Percentiles rank a stretch among this genome's conserved stretches.
These are phyloP conservation scores for Ashbya aceris DNA, from an alignment of 1,139 yeast species.

Conservation along the genomic window DNA sequence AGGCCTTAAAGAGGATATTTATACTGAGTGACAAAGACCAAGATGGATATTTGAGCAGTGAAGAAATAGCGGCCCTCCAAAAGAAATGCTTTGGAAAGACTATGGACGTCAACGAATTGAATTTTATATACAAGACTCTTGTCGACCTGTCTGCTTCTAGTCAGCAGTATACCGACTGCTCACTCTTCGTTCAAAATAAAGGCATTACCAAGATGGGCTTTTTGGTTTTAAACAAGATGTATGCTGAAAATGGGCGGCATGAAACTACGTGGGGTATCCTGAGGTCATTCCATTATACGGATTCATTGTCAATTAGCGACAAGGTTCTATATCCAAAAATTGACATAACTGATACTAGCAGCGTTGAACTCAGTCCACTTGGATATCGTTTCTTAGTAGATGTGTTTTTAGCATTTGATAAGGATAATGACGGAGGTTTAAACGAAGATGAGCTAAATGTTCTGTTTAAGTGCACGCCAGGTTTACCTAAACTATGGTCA, in stretches of 20 bases:
- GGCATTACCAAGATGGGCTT: conserved; percentile 76
- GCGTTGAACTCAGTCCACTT: conserved; percentile 87
- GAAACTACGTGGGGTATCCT: conserved; percentile 95
- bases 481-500: conserved; percentile 78
- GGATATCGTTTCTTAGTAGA: conserved; percentile 91
- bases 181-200: conserved; percentile 27
- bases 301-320: conserved; percentile 77
- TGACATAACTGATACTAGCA: conserved; percentile 66
- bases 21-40: conserved; percentile 83
- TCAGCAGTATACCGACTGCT: conserved; percentile 12
- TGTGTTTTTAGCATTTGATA: conserved; percentile 74
- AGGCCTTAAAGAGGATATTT: conserved; percentile 73
- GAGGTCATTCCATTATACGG: conserved; percentile 81
- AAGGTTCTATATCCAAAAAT: conserved; percentile 66
- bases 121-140: conserved; percentile 39
- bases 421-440: conserved; percentile 92
- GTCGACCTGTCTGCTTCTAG: conserved; percentile 13
- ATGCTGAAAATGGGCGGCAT: conserved; percentile 86
- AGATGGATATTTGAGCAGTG: conserved; percentile 67
- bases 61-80: conserved; percentile 63
- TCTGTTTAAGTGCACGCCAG: conserved; percentile 84
- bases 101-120: conserved; percentile 44
- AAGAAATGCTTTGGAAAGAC: conserved; percentile 61
- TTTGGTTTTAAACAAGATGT: conserved; percentile 62
- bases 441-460: conserved; percentile 58